These are phyloP conservation scores for Omphalotus olearius DNA, from an alignment of 1,284 basidiomycete species.

Conservation along the genomic window DNA sequence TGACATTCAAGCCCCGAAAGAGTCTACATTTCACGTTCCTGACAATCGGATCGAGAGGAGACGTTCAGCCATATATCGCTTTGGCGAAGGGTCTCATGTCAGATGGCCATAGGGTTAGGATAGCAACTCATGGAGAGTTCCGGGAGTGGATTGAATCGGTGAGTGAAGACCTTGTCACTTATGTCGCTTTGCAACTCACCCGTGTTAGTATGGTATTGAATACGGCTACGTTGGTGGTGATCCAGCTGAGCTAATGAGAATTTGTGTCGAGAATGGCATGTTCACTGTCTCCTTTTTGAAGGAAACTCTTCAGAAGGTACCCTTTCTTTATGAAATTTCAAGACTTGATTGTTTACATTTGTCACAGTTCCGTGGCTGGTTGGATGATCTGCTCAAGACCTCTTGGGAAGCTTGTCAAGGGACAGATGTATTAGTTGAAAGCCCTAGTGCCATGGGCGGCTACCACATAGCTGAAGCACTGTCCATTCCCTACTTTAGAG, in stretches of 20 bases:
- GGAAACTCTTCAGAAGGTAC: slow-evolving; percentile 83
- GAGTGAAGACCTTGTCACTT: slow-evolving; percentile 27
- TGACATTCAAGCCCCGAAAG: slow-evolving; percentile 89
- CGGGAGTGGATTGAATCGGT: slow-evolving; percentile 93
- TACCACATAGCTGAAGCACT: slow-evolving; percentile 96
- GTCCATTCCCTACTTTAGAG: slow-evolving; percentile 88
- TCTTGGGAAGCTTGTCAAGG: slow-evolving; percentile 95
- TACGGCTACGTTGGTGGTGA: slow-evolving; percentile 94
- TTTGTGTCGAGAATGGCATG: slow-evolving; percentile 95
- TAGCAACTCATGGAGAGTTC: slow-evolving; percentile 94
- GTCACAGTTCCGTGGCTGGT: slow-evolving; percentile 88
- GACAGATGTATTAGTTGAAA: slow-evolving; percentile 91
- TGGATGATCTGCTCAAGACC: slow-evolving; percentile 91
- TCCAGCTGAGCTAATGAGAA: slow-evolving; percentile 91
- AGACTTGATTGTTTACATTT: not conserved
- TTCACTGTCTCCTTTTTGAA: slow-evolving; percentile 94
- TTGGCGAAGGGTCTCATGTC: slow-evolving; percentile 88
- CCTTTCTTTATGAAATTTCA: not conserved
- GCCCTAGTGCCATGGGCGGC: slow-evolving; percentile 98
- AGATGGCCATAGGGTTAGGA: slow-evolving; percentile 83
- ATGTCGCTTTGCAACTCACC: slow-evolving; percentile 13
- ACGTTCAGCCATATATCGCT: slow-evolving; percentile 94
- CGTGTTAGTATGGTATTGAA: slow-evolving; percentile 82
- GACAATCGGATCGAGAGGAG: slow-evolving; percentile 92
- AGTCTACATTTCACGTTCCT: slow-evolving; percentile 86